Conservation (phyloP, 495 filamentous ascomycete species). For the Penicillium ochrochloron region DNA sequence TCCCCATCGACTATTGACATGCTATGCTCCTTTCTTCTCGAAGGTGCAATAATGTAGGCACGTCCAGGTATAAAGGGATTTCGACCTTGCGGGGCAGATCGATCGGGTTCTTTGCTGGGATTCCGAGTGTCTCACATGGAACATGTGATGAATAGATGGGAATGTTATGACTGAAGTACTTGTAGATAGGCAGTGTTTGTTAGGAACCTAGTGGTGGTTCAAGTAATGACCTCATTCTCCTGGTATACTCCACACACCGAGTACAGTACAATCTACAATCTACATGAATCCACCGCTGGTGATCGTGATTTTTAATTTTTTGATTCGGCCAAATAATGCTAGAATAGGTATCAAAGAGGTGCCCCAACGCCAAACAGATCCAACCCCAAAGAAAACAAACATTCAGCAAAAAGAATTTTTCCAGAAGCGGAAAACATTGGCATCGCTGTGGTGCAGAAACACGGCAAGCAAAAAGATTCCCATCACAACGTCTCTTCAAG, state of each 20-base stretch:
- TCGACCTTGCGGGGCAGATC: slow-evolving; percentile 22
- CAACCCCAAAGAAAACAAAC: not conserved
- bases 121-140: slow-evolving; percentile 27
- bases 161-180: not conserved
- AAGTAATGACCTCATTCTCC: not conserved
- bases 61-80: slow-evolving; percentile 13
- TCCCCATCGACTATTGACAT: slow-evolving; percentile 18
- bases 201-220: not conserved
- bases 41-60: slow-evolving; percentile 16
- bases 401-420: slow-evolving; percentile 20
- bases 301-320: slow-evolving; percentile 1
- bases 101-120: slow-evolving; percentile 14
- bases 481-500: slow-evolving; percentile 19
- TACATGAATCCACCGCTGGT: not conserved
- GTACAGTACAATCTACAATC: no score
- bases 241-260: not conserved
- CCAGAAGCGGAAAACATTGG: not conserved
- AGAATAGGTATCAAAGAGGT: slow-evolving; percentile 35
- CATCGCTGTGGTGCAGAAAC: slow-evolving; percentile 9
- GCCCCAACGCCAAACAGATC: slow-evolving; percentile 22
- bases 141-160: slow-evolving; percentile 25
- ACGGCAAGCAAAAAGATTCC: slow-evolving; percentile 13
- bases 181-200: not conserved
- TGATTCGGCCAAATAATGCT: slow-evolving; percentile 20
- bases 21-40: slow-evolving; percentile 10